Conservation (phyloP, 148 eudicot genomes). For the Gaultheria prostrata region DNA sequence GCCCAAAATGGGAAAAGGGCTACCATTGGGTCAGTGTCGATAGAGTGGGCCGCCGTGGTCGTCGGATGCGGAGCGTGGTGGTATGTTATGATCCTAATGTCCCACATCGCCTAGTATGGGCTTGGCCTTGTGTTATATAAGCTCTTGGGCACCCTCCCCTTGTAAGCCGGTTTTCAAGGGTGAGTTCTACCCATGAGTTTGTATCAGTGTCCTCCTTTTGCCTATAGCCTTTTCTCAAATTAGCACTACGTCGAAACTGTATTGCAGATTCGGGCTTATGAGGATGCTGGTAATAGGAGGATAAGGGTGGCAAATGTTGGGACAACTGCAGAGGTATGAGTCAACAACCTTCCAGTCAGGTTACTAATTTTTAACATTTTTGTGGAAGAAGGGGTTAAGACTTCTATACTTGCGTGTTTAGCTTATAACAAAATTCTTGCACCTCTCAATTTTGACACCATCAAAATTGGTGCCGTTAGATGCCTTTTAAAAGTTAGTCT, state of each 20-base stretch:
- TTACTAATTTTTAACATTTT: background rate
- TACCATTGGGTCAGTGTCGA: too few species aligned
- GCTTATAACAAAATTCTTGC: background rate
- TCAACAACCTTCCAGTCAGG: background rate
- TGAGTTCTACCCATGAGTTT: too few species aligned
- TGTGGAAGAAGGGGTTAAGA: background rate
- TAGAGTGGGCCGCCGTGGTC: too few species aligned
- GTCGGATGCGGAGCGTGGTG: too few species aligned
- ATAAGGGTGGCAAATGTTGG: conserved; percentile 62
- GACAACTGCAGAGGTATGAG: conserved; percentile 87
- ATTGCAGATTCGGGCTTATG: conserved; percentile 65
- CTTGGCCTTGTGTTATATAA: too few species aligned
- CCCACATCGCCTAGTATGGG: too few species aligned
- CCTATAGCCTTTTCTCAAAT: conserved; percentile 7
- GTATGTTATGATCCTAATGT: too few species aligned
- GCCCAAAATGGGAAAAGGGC: too few species aligned
- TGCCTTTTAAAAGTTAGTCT: background rate
- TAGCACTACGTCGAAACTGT: conserved; percentile 4
- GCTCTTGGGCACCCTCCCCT: too few species aligned
- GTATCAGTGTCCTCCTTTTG: conserved; percentile 7
- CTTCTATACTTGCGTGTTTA: background rate
- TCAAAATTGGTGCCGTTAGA: background rate
- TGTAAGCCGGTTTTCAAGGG: too few species aligned
- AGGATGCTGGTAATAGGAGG: conserved; percentile 48
- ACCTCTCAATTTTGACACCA: background rate